These are phyloP conservation scores for Pseudonitzschia pungens DNA, from an alignment of 108 stramenopile genomes.

Conservation along the genomic window DNA sequence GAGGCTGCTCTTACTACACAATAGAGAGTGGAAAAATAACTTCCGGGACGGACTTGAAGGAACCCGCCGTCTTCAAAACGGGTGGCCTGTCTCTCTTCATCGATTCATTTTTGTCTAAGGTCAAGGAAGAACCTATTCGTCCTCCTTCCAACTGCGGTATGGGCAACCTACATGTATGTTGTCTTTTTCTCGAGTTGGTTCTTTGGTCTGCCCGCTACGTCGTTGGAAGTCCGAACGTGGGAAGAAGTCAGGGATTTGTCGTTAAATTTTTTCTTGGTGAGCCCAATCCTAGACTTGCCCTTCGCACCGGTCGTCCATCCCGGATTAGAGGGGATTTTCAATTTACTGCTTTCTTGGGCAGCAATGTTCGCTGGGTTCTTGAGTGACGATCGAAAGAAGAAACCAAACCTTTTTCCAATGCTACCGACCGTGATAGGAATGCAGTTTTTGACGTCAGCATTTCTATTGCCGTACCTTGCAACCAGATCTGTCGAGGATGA, in stretches of 20 bases:
- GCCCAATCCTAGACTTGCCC: constrained; percentile 69
- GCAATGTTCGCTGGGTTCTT: constrained; percentile 87
- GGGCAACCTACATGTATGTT: constrained; percentile 72
- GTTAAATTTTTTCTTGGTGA: constrained; percentile 83
- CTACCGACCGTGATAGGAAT: constrained; percentile 77
- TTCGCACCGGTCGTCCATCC: constrained; percentile 81
- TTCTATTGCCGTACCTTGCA: constrained; percentile 79
- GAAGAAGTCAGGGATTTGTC: constrained; percentile 78
- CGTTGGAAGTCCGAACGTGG: constrained; percentile 80
- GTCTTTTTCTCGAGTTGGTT: constrained; percentile 81
- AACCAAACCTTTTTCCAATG: constrained; percentile 66
- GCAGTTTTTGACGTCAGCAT: constrained; percentile 89
- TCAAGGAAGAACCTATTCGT: constrained; percentile 68
- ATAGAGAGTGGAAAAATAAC: constrained; percentile 43
- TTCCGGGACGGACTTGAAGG: constrained; percentile 69
- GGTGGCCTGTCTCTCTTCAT: constrained; percentile 45
- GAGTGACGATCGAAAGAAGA: constrained; percentile 73
- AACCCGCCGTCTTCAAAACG: constrained; percentile 68
- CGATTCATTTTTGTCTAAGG: constrained; percentile 44
- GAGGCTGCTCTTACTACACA: constrained; percentile 72
- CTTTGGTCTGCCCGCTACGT: constrained; percentile 67
- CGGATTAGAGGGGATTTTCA: constrained; percentile 85
- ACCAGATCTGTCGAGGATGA: constrained; percentile 52
- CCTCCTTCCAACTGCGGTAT: constrained; percentile 54
- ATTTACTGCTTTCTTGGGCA: constrained; percentile 85